A percentile compares a stretch with the other conserved stretches of the same genome.
Evolutionary conservation across 179 eudicot species (phyloP).

Genomic region (Beta macrorhiza): DNA sequence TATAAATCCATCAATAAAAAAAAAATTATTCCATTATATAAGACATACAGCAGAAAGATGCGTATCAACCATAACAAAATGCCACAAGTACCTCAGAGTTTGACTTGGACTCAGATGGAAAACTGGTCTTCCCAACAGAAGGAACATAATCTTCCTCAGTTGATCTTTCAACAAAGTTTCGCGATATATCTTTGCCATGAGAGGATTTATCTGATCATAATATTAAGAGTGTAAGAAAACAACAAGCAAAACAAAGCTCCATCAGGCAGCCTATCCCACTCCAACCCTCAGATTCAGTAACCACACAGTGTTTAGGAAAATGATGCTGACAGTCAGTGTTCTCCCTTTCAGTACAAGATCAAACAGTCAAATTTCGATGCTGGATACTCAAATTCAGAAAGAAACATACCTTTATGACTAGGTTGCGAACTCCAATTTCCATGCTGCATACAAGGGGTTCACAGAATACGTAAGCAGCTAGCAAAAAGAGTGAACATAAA

Average conservation of each 20-base stretch:
- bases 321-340: neutral
- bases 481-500: slow-evolving; percentile 6
- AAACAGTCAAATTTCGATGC: neutral
- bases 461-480: slow-evolving; percentile 8
- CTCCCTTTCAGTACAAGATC: neutral
- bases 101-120: slow-evolving; percentile 32
- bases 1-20: too few relatives aligned
- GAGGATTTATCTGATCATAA: slow-evolving; percentile 36
- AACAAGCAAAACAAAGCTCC: neutral
- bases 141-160: slow-evolving; percentile 25
- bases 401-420: slow-evolving; percentile 40
- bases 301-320: neutral
- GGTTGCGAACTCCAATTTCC: slow-evolving; percentile 31
- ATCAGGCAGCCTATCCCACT: slow-evolving; percentile 1
- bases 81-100: slow-evolving; percentile 41
- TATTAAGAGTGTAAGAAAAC: slow-evolving; percentile 2
- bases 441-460: slow-evolving; percentile 36
- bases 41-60: slow-evolving; percentile 1
- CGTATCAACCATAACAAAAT: neutral
- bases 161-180: slow-evolving; percentile 18
- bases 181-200: slow-evolving; percentile 21
- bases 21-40: neutral
- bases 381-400: neutral
- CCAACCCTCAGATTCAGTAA: neutral
- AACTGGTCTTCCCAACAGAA: slow-evolving; percentile 37